Base-by-base conservation (phyloP, 2,329 filamentous ascomycete genomes). In the Colletotrichum sp. region DNA sequence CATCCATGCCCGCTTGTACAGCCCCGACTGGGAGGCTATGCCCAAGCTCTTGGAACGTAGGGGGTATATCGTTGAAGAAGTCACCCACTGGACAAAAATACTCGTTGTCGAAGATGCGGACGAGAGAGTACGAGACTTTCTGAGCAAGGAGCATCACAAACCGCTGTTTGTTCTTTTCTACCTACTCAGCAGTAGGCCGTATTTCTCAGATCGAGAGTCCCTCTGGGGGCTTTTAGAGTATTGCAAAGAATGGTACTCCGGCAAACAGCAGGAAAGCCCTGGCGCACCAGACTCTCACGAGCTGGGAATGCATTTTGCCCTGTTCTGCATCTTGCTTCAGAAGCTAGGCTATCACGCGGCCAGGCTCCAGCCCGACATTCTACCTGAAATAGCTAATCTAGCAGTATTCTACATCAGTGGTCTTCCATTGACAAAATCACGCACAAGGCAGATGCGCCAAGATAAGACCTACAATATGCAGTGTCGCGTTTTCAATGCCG, bases 401-500 rank as follows among this genome's bases (percentile, higher is more conserved):
- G 77, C 80, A 18, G 79, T 74, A 5, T 73, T 78, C 14, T 84
- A 84, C 61, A 83, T 85, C 26, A 77, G 74, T 58, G 70, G 56
- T 10, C 78, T 82, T 72, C 71, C 81, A 26, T 52, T 69, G 13
- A 61, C 72, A 61, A 16, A 71, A 73, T 52, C 24, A 34, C 28
- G 28, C 9, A 32, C 43, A 52, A 52, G 12, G n/a, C 43, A 52
- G 43, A 13, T 21, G 5, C 32, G 43, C 18, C 18, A 30, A 8
- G n/a, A 4, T 58, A 72, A 55, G 67, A 71, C 71, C 48, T 84
- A 82, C 55, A 65, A 63, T 32, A 59, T 79, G 18, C 80, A 81
- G 56, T 84, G 83, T 62, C 66, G 76, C 21, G 75, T 86, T 4
- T 84, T 85, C 77, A 88, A 87, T 71, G 66, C 72, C 36, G 77